A percentile compares a stretch with the other conserved stretches of the same genome.
Conservation (phyloP, 352 stramenopile species). For the Phytophthora capsici region DNA sequence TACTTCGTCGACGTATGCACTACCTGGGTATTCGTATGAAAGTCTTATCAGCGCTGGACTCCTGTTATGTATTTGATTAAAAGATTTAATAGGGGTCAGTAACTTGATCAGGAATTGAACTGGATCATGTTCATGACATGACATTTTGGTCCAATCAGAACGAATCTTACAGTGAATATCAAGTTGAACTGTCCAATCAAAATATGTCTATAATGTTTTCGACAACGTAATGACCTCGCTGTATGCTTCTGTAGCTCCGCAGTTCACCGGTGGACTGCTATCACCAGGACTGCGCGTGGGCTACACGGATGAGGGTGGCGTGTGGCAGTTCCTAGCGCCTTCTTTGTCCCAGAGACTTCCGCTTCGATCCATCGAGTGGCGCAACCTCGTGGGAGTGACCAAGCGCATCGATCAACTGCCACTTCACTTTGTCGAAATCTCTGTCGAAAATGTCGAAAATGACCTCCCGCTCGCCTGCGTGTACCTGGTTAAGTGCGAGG, state of each 20-base stretch:
- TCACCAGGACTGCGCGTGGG: conserved; percentile 73
- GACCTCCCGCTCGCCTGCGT: conserved; percentile 61
- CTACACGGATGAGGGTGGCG: conserved; percentile 72
- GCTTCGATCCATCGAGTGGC: conserved; percentile 81
- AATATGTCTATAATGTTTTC: background rate
- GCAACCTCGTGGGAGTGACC: conserved; percentile 78
- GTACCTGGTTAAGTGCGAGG: conserved; percentile 88
- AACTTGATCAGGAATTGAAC: too few relatives aligned
- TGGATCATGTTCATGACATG: too few relatives aligned
- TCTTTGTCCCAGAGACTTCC: conserved; percentile 71
- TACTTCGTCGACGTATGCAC: conserved; percentile 49
- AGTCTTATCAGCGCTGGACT: conserved; percentile 41
- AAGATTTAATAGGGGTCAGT: too few relatives aligned
- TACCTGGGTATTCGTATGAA: conserved; percentile 43
- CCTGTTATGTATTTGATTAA: conserved; percentile 24
- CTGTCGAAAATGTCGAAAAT: conserved; percentile 19
- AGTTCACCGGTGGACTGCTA: conserved; percentile 74
- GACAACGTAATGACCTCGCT: conserved; percentile 55
- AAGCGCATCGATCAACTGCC: conserved; percentile 72
- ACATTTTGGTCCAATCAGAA: too few relatives aligned
- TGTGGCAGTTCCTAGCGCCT: conserved; percentile 82
- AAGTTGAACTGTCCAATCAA: too few relatives aligned
- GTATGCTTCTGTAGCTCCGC: conserved; percentile 70
- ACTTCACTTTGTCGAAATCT: conserved; percentile 56
- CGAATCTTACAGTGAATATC: too few relatives aligned